Evolutionary conservation across 2,329 filamentous ascomycete genomes (phyloP).

Genomic region (Penicillium brasilianum): DNA sequence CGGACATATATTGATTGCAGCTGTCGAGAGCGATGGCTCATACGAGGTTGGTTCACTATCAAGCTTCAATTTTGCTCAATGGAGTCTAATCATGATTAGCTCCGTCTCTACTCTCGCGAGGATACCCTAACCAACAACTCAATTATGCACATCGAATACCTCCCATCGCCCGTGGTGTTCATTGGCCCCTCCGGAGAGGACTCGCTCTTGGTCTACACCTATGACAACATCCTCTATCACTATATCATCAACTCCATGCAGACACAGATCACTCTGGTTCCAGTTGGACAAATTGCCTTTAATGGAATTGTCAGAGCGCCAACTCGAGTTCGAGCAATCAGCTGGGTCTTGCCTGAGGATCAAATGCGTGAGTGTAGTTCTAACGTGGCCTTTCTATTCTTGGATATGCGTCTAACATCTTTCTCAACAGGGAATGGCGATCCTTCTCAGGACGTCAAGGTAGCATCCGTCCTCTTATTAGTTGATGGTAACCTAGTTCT

Average conservation of each 20-base stretch:
- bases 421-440: constrained; percentile 71
- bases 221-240: constrained; percentile 94
- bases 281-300: constrained; percentile 97
- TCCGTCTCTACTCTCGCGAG: constrained; percentile 93
- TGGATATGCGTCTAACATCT: constrained; percentile 17
- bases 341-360: constrained; percentile 91
- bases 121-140: constrained; percentile 73
- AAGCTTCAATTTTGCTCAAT: not conserved
- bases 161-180: constrained; percentile 86
- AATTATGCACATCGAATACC: constrained; percentile 74
- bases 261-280: constrained; percentile 76
- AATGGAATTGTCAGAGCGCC: constrained; percentile 95
- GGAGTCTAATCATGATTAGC: constrained; percentile 44
- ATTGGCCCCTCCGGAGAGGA: constrained; percentile 90
- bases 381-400: not conserved
- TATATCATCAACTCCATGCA: constrained; percentile 80
- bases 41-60: constrained; percentile 64
- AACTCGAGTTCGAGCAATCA: constrained; percentile 86
- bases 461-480: constrained; percentile 92
- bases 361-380: constrained; percentile 66
- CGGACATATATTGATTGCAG: constrained; percentile 90
- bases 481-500: constrained; percentile 96
- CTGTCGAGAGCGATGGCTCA: constrained; percentile 81
- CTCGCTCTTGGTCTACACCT: constrained; percentile 93
- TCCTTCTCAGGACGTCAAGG: constrained; percentile 91